Conservation (phyloP, 331 rosid species). For the Acacia concinna region DNA sequence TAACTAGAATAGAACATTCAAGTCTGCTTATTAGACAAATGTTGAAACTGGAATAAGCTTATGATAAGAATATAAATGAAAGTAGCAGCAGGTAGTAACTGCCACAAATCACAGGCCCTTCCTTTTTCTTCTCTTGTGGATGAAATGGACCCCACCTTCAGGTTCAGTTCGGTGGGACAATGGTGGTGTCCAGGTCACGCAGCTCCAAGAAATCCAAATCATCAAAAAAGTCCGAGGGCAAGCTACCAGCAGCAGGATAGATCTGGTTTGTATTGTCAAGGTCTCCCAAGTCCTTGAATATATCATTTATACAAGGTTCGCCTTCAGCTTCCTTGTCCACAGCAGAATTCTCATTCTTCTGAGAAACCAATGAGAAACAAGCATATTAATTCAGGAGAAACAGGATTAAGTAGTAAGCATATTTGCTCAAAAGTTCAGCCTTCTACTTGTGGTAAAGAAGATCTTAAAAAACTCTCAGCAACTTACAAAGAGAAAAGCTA, state of each 20-base stretch:
- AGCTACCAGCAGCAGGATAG: neutral
- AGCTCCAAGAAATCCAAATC: conserved; percentile 45
- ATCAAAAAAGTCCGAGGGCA: neutral
- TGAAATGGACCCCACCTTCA: neutral
- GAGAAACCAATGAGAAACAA: conserved; percentile 6
- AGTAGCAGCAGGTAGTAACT: neutral
- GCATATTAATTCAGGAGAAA: neutral
- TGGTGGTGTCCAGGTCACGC: conserved; percentile 45
- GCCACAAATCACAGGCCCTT: neutral
- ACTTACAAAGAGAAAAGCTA: neutral
- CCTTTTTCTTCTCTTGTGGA: neutral
- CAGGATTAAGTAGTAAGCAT: neutral
- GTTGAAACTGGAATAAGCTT: neutral
- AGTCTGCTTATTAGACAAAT: neutral
- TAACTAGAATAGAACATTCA: neutral
- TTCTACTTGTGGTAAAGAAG: neutral
- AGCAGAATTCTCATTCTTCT: neutral
- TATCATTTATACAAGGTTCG: conserved; percentile 9
- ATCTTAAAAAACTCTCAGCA: neutral
- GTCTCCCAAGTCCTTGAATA: conserved; percentile 41
- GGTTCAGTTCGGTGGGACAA: conserved; percentile 9
- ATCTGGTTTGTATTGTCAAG: conserved; percentile 27
- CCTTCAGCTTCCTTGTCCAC: conserved; percentile 16
- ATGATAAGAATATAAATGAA: neutral
- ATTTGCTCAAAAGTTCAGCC: neutral